Base-by-base conservation (phyloP, 306 rosid genomes). In the Ochetophila trinervis region DNA sequence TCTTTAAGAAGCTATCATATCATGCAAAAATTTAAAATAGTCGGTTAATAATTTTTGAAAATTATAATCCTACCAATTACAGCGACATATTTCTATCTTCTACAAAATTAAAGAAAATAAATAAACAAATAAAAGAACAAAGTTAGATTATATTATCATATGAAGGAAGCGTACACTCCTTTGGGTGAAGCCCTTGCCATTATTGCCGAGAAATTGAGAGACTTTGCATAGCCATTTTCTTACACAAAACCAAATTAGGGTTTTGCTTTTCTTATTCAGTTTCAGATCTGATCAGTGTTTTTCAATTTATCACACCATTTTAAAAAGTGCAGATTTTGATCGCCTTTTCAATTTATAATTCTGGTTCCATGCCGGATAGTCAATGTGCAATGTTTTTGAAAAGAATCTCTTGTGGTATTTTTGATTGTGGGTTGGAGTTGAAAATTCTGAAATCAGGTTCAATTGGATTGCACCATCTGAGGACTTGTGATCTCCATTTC, bases 221-320 rank as follows among this genome's bases (percentile, higher is more conserved):
- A 10, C 7, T 69, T 69, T 47, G 32, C 3, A 66, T 60, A 42
- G 47, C 51, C 56, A 44, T 47, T 63, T 77, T 50, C 62, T 62
- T 69, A 16, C 27, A 19, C 68, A 54, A 69, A 34, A 3, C 75
- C 69, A 52, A 74, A 63, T 74, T 70, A 60, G 76, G 83, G 72
- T 77, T 86, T 76, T 44, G 44, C 60, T 73, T 69, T 60, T 4
- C 49, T 76, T 3, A 20, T 67, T 67, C 53, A 67, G 60, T 78
- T 4, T 66, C 84, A 78, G 94, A 88, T 91, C 96, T 79, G 84
- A 79, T 72, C 74, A 50, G 65, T 70, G 65, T 64, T 27, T 61
- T 50, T 60, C 37, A 5, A 66, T 71, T 68, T 67, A 18, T 42
- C 3, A 2, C 23, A 4, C 12, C 60, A 65, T 40, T 73, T 65